Evolutionary conservation across 495 filamentous ascomycete genomes (phyloP).

Genomic region (Aspergillus campestris): DNA sequence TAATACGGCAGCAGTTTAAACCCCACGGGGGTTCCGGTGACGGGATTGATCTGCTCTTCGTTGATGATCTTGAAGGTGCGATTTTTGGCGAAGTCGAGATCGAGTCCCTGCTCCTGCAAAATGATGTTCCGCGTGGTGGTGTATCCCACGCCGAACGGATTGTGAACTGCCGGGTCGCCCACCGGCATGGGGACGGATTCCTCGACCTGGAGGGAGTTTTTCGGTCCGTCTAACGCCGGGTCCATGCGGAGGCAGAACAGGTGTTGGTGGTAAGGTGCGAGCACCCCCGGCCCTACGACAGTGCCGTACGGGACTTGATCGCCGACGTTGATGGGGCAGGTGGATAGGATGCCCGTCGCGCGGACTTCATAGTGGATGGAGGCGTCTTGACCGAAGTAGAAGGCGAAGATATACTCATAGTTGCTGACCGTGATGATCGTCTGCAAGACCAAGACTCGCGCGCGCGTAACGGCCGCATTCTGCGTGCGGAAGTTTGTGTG

Average conservation of each 20-base stretch:
- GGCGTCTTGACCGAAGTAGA: conserved; percentile 74
- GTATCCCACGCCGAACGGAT: conserved; percentile 75
- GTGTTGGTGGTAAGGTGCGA: conserved; percentile 77
- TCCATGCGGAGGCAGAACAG: conserved; percentile 84
- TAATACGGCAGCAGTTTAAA: conserved; percentile 68
- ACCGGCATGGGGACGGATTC: conserved; percentile 63
- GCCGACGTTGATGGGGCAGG: conserved; percentile 55
- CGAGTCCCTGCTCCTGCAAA: conserved; percentile 48
- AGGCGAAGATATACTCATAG: conserved; percentile 83
- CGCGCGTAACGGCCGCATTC: conserved; percentile 47
- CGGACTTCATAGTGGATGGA: conserved; percentile 71
- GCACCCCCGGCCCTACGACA: conserved; percentile 72
- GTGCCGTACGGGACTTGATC: conserved; percentile 63
- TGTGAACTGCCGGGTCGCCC: conserved; percentile 41
- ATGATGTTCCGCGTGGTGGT: conserved; percentile 46
- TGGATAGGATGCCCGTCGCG: conserved; percentile 82
- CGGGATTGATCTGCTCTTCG: conserved; percentile 50
- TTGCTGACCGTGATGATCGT: conserved; percentile 74
- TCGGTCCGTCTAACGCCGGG: conserved; percentile 65
- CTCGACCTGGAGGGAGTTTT: conserved; percentile 59
- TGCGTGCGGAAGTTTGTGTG: conserved; percentile 60
- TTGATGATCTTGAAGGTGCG: conserved; percentile 81
- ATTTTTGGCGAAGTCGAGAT: conserved; percentile 53
- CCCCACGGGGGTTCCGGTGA: conserved; percentile 65
- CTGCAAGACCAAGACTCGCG: conserved; percentile 54